A percentile compares a stretch with the other conserved stretches of the same genome.
Evolutionary conservation across 2,329 filamentous ascomycete genomes (phyloP).

Genomic region (Cercospora sojina): DNA sequence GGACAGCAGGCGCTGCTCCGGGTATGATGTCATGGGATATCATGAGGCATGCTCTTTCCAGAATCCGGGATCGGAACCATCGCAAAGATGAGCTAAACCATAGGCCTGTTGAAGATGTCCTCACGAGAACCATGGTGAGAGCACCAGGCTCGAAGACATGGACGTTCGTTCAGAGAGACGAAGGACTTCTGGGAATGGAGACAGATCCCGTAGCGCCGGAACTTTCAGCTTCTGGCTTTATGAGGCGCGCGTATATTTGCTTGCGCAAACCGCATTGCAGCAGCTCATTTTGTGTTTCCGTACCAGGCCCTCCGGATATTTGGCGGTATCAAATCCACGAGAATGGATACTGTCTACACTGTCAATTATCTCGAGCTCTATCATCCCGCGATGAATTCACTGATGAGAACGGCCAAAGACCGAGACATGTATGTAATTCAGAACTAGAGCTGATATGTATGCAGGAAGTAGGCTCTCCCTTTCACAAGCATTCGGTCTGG

Average conservation of each 20-base stretch:
- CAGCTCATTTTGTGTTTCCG: neutral
- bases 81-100: neutral
- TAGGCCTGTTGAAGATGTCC: neutral
- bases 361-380: neutral
- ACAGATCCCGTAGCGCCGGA: neutral
- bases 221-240: neutral
- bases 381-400: neutral
- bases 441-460: neutral
- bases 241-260: neutral
- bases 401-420: neutral
- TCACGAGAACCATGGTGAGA: neutral
- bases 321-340: neutral
- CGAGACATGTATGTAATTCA: neutral
- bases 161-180: neutral
- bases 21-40: neutral
- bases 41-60: neutral
- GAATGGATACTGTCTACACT: too few species aligned
- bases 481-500: neutral
- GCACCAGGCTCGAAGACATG: neutral
- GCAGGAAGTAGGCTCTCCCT: neutral
- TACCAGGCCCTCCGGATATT: neutral
- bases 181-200: neutral
- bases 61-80: neutral
- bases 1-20: neutral
- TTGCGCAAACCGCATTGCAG: neutral